Base-by-base conservation (phyloP, 2,329 filamentous ascomycete species). In the Trichoderma asperellum region DNA sequence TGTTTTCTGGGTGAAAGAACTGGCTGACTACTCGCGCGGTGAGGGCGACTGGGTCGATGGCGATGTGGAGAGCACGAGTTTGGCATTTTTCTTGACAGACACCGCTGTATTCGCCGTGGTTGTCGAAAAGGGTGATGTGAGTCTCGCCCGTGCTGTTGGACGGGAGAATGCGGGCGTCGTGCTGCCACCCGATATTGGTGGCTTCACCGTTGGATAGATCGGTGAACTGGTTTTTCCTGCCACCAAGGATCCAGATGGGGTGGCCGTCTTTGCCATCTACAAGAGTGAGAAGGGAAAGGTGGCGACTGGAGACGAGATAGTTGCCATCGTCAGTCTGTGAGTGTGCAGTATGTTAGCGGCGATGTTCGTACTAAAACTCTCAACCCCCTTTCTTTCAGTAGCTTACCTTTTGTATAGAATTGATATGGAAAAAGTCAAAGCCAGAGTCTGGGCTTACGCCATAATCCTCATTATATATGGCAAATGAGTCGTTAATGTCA, bases 401-500 rank as follows among this genome's bases (percentile, higher is more conserved):
- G n/a, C n/a, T 43, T 56, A 37, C 62, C 34, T 65, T 65, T 21
- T 65, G 16, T 14, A 65, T 24, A 1, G 62, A 65, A 12, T 65
- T 65, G 18, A 65, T 65, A 16, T 65, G 62, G n/a, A 56, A 65
- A 56, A 65, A 65, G 34, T 65, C 62, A 21, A 65, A 65, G 11
- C 62, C 62, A 0, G 62, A 65, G n/a, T 65, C 62, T 7, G 34
- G 24, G 35, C 62, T 34, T 1, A 65, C 62, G 11, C 62, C 62
- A 2, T 65, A 65, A 12, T 37, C 62, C 2, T 27, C 34, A 12
- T 37, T 56, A 18, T 65, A 65, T 24, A 29, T 5, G 12, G 62
- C 62, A 16, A 56, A 65, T 2, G 62, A 65, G 1, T 56, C 21
- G 27, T 21, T 37, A 1, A 56, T 56, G 1, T 27, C 35, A 14